Conservation (phyloP, 2,329 filamentous ascomycete genomes). For the Aspergillus uvarum region DNA sequence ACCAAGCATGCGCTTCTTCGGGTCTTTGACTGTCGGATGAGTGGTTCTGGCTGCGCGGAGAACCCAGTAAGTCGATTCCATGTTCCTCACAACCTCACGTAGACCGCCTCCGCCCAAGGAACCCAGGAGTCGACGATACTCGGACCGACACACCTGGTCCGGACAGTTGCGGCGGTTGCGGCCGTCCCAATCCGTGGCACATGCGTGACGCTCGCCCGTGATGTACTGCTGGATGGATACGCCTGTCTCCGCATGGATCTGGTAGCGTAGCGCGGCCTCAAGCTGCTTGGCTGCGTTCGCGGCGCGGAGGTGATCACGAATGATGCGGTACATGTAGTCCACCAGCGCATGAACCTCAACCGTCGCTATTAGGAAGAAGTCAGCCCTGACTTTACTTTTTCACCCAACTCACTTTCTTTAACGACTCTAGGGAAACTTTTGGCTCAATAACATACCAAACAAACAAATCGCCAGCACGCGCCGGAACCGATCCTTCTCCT, state of each 20-base stretch:
- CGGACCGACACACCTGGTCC: constrained; percentile 26
- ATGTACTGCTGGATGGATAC: constrained; percentile 16
- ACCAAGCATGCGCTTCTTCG: constrained; percentile 27
- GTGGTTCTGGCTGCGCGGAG: constrained; percentile 32
- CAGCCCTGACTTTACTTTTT: background rate
- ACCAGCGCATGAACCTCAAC: constrained; percentile 27
- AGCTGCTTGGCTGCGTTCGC: constrained; percentile 16
- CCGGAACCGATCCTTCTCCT: constrained; percentile 35
- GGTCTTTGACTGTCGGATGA: constrained; percentile 27
- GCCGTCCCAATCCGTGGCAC: constrained; percentile 35
- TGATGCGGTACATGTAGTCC: constrained; percentile 35
- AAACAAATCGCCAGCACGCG: constrained; percentile 34
- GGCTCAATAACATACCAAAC: constrained; percentile 24
- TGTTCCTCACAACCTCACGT: constrained; percentile 17
- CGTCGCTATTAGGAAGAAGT: constrained; percentile 19
- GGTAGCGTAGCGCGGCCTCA: constrained; percentile 23
- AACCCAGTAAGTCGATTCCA: constrained; percentile 33
- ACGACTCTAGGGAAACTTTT: no score
- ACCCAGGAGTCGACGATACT: constrained; percentile 23
- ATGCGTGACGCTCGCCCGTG: constrained; percentile 31
- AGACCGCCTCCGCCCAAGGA: constrained; percentile 17
- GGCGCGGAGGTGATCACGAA: constrained; percentile 32
- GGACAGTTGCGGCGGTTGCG: constrained; percentile 24
- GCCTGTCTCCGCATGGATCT: constrained; percentile 27
- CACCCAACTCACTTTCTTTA: no score